Percentiles rank a stretch among this genome's conserved stretches.
Evolutionary conservation across 2,329 filamentous ascomycete genomes (phyloP).

Genomic region (Huntiella decipiens): DNA sequence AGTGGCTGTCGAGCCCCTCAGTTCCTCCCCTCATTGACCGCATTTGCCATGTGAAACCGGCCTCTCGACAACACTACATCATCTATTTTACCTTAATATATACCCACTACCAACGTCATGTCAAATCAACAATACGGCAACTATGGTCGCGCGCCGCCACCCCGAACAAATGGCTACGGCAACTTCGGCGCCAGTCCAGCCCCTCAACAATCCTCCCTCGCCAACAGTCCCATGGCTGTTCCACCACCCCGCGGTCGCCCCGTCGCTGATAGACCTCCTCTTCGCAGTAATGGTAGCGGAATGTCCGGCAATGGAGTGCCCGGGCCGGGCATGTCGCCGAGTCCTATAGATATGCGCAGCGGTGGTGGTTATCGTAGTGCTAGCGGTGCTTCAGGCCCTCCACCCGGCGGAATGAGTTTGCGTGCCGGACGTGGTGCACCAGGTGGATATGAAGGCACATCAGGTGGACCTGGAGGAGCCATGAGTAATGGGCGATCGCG

Average conservation of each 20-base stretch:
- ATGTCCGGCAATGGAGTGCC: background rate
- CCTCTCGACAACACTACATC: background rate
- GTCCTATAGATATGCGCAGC: slow-evolving; percentile 6
- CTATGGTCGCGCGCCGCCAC: slow-evolving; percentile 5
- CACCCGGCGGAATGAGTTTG: too few species aligned
- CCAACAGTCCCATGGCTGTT: slow-evolving; percentile 12
- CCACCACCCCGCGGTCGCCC: slow-evolving; percentile 10
- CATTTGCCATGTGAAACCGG: background rate
- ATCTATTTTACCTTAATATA: background rate
- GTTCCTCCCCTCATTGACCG: background rate
- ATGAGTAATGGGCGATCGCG: slow-evolving; percentile 5
- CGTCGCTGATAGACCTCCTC: slow-evolving; percentile 5
- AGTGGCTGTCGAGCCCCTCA: too few species aligned
- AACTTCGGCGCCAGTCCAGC: slow-evolving; percentile 18
- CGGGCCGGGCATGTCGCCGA: background rate
- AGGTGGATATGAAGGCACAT: background rate
- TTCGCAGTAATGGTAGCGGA: background rate
- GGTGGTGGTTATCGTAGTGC: slow-evolving; percentile 6
- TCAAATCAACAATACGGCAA: slow-evolving; percentile 9
- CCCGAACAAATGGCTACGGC: slow-evolving; percentile 23
- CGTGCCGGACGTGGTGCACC: too few species aligned
- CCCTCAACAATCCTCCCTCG: slow-evolving; percentile 11
- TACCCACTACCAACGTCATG: background rate
- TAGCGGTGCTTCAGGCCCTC: slow-evolving; percentile 1
- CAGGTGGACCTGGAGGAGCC: slow-evolving; percentile 4